phyloP scores from a whole-genome alignment of 305 asterid species.

The Striga hermonthica region DNA sequence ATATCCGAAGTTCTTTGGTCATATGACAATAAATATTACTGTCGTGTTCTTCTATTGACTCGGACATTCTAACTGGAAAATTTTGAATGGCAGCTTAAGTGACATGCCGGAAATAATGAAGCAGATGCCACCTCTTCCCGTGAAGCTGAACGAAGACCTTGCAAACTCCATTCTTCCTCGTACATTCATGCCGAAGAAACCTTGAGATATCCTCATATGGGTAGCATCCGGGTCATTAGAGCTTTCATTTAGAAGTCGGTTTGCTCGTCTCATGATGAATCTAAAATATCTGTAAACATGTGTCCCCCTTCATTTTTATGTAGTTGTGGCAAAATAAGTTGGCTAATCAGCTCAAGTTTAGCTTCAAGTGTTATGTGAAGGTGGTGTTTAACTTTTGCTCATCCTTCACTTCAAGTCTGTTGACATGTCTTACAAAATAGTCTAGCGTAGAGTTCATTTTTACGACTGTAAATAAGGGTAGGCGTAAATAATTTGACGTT shows the following conservation, averaged over 20 bases:
- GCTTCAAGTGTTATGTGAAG: conserved; percentile 13
- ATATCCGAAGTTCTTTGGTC: no score
- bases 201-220: conserved; percentile 35
- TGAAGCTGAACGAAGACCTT: conserved; percentile 79
- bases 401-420: conserved; percentile 11
- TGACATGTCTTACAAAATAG: conserved; percentile 25
- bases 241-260: background rate
- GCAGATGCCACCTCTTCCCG: conserved; percentile 92
- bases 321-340: conserved; percentile 24
- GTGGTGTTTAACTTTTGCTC: conserved; percentile 1
- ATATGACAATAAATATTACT: no score
- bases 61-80: conserved; percentile 19
- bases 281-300: conserved; percentile 24
- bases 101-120: conserved; percentile 65
- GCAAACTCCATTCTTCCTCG: conserved; percentile 52
- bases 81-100: conserved; percentile 46
- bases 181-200: conserved; percentile 41
- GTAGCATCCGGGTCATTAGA: conserved; percentile 2
- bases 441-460: conserved; percentile 25
- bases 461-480: conserved; percentile 39
- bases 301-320: background rate
- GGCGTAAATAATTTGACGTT: no score
- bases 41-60: background rate
- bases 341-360: conserved; percentile 22
- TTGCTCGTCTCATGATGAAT: conserved; percentile 16